Evolutionary conservation across 2,329 filamentous ascomycete genomes (phyloP).

Genomic region (Fusarium annulatum): DNA sequence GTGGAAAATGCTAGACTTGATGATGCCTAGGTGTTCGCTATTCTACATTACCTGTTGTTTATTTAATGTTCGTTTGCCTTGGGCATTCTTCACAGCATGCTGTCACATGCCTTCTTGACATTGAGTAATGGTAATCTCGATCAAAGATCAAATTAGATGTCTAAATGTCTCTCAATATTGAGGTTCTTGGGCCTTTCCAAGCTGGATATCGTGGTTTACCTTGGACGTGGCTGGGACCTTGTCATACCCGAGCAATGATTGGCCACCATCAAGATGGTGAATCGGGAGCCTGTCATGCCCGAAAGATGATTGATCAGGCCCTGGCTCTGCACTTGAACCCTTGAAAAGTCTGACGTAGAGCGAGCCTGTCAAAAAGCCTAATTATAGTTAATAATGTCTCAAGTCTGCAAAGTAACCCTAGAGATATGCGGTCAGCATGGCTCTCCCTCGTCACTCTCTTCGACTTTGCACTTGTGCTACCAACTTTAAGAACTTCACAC

Average conservation of each 20-base stretch:
- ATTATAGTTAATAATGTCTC: background rate
- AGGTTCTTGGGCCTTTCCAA: accelerated
- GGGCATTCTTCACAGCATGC: no score
- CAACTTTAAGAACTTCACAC: accelerated
- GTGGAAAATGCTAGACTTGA: background rate
- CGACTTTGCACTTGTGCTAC: background rate
- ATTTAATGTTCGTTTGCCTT: no score
- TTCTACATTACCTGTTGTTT: no score
- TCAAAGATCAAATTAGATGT: accelerated
- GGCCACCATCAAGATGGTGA: background rate
- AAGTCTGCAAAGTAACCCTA: accelerated
- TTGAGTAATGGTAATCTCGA: background rate
- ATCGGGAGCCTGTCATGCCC: background rate
- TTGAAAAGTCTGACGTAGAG: background rate
- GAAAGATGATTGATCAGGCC: background rate
- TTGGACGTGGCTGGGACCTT: background rate
- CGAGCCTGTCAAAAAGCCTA: background rate
- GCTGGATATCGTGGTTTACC: accelerated
- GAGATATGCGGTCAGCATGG: background rate
- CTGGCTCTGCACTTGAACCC: background rate
- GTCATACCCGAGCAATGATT: background rate
- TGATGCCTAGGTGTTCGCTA: accelerated
- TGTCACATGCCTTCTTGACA: background rate
- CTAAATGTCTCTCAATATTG: accelerated
- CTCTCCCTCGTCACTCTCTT: background rate